Base-by-base conservation (phyloP, 805 yeast species). In the Komagataella ulmi region DNA sequence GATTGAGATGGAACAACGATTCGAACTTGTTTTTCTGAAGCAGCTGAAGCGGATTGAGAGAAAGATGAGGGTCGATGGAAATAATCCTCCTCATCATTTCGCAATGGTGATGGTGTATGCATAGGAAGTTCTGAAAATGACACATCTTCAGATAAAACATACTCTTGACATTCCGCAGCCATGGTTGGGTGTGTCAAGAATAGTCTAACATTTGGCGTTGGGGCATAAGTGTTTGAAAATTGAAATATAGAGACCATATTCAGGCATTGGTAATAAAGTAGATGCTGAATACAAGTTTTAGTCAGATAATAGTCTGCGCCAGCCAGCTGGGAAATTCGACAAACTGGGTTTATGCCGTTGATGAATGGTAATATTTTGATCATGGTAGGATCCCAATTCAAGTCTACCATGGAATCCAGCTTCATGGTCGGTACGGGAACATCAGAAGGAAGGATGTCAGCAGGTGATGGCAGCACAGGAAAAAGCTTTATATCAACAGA, bases 301-400 rank as follows among this genome's bases (percentile, higher is more conserved):
- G 96, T 88, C 50, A 91, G 70, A 17, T 75, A 70, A 56, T 81
- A 82, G 61, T 89, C 95, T 44, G 96, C 84, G 59, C 86, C 81
- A 1, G 97, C 88, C 50, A 89, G 65, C 50, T 80, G 79, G 17
- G 96, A 79, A 44, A 95, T 91, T 52, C 76, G 75, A 44, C 80
- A 73, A 17, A 93, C 80, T 5, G 93, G 86, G 63, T 91, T 91
- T 49, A 89, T 73, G 1, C 99, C 99, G 60, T 93, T 80, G 49
- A 93, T 88, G 57, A 73, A 85, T 0, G 97, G 96, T 8, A 88
- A 67, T 21, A 93, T 86, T 57, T 85, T 83, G 48, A 88, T 72
- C 93, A 93, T 85, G 1, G 98, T 91, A 1, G 97, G 97, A 65
- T 93, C 99, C 97, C 99, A 93, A 59, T 86, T 84, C 7, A 86